phyloP scores from a whole-genome alignment of 108 stramenopile species.

The Skeletonema marinoi region DNA sequence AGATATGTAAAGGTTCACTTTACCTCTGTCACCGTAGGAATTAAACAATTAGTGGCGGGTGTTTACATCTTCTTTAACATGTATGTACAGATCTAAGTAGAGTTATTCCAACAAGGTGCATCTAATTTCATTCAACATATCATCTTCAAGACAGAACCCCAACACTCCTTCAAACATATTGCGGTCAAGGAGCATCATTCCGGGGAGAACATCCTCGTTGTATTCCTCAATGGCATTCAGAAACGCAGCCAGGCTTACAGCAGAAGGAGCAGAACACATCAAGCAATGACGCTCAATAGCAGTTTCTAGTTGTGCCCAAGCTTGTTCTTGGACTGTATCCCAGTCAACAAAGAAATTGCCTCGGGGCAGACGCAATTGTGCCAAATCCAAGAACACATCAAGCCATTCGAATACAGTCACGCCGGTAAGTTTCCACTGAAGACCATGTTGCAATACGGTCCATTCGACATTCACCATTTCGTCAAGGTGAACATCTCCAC shows the following conservation, averaged over 20 bases:
- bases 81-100: background rate
- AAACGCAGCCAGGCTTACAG: background rate
- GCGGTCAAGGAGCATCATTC: background rate
- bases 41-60: background rate
- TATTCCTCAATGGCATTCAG: background rate
- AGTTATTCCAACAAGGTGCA: background rate
- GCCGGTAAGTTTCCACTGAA: slow-evolving; percentile 1
- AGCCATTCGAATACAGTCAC: slow-evolving; percentile 1
- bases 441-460: background rate
- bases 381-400: slow-evolving; percentile 2
- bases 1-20: too few relatives aligned
- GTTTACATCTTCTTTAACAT: background rate
- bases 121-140: background rate
- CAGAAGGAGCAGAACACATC: background rate
- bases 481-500: background rate
- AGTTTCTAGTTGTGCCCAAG: background rate
- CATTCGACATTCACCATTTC: slow-evolving; percentile 3
- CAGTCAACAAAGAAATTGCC: background rate
- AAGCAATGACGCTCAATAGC: slow-evolving; percentile 1
- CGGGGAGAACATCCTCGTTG: background rate
- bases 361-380: background rate
- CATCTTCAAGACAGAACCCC: background rate
- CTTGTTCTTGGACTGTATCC: background rate
- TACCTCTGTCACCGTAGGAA: background rate
- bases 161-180: background rate